Conservation (phyloP, 495 filamentous ascomycete genomes). For the Patellaria atrata region DNA sequence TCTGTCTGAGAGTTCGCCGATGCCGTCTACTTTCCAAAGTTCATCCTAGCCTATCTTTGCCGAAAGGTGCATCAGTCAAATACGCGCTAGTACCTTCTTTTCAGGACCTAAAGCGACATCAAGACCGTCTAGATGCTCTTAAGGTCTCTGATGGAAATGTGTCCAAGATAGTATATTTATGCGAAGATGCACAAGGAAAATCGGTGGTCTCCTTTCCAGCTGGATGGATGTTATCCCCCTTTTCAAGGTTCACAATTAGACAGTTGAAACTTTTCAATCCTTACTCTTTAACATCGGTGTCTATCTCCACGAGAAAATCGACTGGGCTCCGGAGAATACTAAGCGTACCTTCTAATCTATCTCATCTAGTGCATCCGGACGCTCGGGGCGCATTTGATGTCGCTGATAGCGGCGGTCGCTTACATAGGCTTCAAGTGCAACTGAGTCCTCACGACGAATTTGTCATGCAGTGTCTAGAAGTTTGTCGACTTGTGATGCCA, state of each 20-base stretch:
- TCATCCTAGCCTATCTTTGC: too few relatives aligned
- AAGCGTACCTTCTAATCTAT: slow-evolving; percentile 3
- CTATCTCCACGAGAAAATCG: slow-evolving; percentile 4
- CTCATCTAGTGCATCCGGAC: slow-evolving; percentile 3
- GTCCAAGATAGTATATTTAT: slow-evolving; percentile 8
- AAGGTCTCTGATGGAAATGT: slow-evolving; percentile 11
- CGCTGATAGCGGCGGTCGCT: slow-evolving; percentile 7
- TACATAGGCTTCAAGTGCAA: slow-evolving; percentile 11
- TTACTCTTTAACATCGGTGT: slow-evolving; percentile 6
- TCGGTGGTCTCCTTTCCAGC: slow-evolving; percentile 9
- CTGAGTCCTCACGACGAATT: slow-evolving; percentile 9
- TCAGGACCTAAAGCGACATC: too few relatives aligned
- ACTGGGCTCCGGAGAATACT: slow-evolving; percentile 15
- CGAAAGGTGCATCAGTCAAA: too few relatives aligned
- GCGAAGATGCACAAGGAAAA: slow-evolving; percentile 5
- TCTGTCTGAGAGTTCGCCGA: too few relatives aligned
- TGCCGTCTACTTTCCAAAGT: too few relatives aligned
- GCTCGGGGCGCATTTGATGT: slow-evolving; percentile 13
- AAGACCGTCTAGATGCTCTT: slow-evolving; percentile 9
- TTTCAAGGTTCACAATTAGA: slow-evolving; percentile 7
- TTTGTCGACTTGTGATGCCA: slow-evolving; percentile 8
- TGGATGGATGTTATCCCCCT: slow-evolving; percentile 13
- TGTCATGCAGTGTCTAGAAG: slow-evolving; percentile 11
- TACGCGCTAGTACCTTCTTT: too few relatives aligned
- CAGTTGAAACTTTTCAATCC: slow-evolving; percentile 15